Evolutionary conservation across 768 basidiomycete species (phyloP).

Genomic region (Hygrocybe coccinea): DNA sequence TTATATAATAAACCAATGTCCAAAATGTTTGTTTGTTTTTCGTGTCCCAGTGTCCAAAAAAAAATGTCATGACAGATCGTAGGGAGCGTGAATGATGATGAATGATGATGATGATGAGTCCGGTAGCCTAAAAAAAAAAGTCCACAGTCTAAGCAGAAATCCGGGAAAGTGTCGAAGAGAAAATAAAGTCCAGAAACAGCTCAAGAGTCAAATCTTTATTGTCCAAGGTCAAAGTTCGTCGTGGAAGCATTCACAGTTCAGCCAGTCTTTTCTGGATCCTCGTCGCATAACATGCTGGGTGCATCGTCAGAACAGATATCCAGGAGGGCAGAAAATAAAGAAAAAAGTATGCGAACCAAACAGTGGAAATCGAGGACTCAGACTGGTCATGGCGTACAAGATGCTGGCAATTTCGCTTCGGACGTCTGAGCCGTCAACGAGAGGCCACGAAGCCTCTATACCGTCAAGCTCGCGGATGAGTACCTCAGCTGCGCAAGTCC

Average conservation of each 20-base stretch:
- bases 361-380: slow-evolving; percentile 58
- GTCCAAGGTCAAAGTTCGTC: neutral
- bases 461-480: slow-evolving; percentile 62
- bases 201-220: neutral
- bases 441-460: slow-evolving; percentile 60
- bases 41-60: neutral
- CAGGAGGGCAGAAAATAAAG: neutral
- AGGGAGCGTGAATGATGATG: neutral
- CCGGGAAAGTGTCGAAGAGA: neutral
- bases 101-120: neutral
- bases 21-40: too few relatives aligned
- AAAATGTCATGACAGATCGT: neutral
- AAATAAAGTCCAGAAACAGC: neutral
- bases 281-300: slow-evolving; percentile 22
- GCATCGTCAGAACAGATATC: neutral
- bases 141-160: too few relatives aligned
- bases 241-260: slow-evolving; percentile 17
- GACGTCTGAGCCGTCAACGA: slow-evolving; percentile 51
- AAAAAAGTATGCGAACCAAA: slow-evolving; percentile 32
- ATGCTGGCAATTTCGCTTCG: slow-evolving; percentile 58
- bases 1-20: too few relatives aligned
- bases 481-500: slow-evolving; percentile 65
- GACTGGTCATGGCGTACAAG: slow-evolving; percentile 58
- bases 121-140: neutral
- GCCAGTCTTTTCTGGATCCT: slow-evolving; percentile 42